Evolutionary conservation across 2,329 filamentous ascomycete genomes (phyloP), one percentile per base, ranked within the genome.

Genomic region (Leptographium wingfieldii): DNA sequence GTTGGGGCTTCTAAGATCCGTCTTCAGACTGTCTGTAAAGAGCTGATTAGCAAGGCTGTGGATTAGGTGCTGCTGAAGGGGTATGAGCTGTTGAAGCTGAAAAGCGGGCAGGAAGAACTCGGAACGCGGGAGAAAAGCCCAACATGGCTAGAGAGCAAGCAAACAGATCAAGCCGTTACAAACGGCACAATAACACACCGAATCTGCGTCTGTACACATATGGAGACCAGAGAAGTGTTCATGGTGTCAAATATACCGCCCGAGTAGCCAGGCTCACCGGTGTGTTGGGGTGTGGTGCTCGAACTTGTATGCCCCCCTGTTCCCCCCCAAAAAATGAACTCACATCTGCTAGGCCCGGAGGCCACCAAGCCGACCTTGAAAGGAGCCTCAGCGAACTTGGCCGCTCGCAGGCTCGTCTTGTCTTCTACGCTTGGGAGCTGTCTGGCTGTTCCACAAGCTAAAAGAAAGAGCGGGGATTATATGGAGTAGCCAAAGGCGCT

Each of bases 31-130:
- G 38, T 57, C 59, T 60, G 29, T 4, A 38, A 66, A 77, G 72
- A 62, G 76, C 72, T 59, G 19, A 54, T 57, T 59, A 64, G 67
- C 57, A 27, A 53, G 22, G 43, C 31, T n/a, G 22, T 19, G n/a
- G 56, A n/a, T 49, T 57, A 19, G 53, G 49, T 55, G 19, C 57
- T 51, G 54, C 51, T 5, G 7, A 55, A 35, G 6, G 7, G 11
- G 2, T 14, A 9, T 2, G 43, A 46, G 16, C 16, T 46, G 19
- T 16, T n/a, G 25, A 43, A n/a, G 40, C 56, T 16, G 25, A 43
- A 10, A 52, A 49, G 35, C 9, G 35, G 40, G n/a, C 25, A 27
- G 9, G 12, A 3, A 49, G n/a, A 29, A 14, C 5, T 43, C 3
- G 16, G 14, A 19, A 43, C 12, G 40, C 40, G 14, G 16, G 16